Evolutionary conservation across 129 eudicot genomes (phyloP).

Genomic region (Flaveria linearis): DNA sequence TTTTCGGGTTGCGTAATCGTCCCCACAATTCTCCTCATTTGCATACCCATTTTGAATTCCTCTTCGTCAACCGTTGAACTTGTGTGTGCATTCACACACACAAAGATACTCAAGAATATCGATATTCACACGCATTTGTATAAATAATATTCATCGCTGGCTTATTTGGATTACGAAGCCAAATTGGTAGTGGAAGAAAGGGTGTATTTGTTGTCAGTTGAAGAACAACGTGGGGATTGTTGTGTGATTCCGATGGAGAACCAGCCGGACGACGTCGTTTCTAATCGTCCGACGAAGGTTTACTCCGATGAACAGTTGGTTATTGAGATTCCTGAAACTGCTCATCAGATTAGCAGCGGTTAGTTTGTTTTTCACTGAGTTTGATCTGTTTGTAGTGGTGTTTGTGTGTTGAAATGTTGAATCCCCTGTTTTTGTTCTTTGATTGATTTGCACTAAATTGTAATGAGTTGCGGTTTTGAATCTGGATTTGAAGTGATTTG

Average conservation of each 20-base stretch:
- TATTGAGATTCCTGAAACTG: conserved; percentile 77
- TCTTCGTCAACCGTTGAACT: conserved; percentile 26
- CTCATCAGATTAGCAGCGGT: conserved; percentile 92
- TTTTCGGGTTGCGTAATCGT: conserved; percentile 17
- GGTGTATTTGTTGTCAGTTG: conserved; percentile 13
- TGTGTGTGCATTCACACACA: conserved; percentile 33
- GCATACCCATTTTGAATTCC: conserved; percentile 18
- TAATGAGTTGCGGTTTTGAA: too few species aligned
- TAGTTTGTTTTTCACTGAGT: conserved; percentile 6
- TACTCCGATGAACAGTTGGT: conserved; percentile 32
- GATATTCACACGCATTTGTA: background rate
- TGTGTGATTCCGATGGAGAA: conserved; percentile 18
- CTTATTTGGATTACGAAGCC: conserved; percentile 6
- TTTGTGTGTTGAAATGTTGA: too few species aligned
- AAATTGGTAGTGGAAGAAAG: conserved; percentile 24
- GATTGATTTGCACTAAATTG: too few species aligned
- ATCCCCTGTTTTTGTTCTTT: too few species aligned
- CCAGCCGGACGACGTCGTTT: conserved; percentile 29
- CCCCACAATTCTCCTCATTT: background rate
- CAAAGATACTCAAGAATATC: background rate
- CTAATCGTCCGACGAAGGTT: conserved; percentile 24
- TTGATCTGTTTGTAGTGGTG: background rate
- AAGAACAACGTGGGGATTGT: conserved; percentile 5
- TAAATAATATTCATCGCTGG: conserved; percentile 27
- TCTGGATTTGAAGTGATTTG: background rate